Conservation (phyloP, 2,329 filamentous ascomycete species). For the Rhinocladiella similis region DNA sequence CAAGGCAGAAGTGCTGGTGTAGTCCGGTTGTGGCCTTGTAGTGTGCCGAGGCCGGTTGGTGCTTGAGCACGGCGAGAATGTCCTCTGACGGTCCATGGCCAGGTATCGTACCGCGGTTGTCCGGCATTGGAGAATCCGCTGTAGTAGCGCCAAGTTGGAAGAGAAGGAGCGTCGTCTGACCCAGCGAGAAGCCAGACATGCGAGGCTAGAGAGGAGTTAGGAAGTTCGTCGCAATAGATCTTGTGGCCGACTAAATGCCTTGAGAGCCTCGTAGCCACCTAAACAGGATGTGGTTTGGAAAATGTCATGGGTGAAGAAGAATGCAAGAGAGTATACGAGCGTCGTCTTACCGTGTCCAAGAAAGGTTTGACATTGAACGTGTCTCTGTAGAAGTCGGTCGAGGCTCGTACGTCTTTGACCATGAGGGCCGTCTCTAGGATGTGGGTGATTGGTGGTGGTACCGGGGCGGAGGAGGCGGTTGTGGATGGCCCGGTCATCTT, state of each 20-base stretch:
- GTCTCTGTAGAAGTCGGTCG: constrained; percentile 32
- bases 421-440: constrained; percentile 35
- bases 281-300: no score
- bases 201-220: constrained; percentile 13
- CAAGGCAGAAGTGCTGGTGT: constrained; percentile 34
- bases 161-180: constrained; percentile 34
- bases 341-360: constrained; percentile 17
- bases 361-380: constrained; percentile 28
- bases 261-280: no score
- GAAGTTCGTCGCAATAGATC: background rate
- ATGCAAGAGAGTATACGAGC: background rate
- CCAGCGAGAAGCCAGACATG: constrained; percentile 32
- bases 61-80: constrained; percentile 13
- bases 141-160: constrained; percentile 26
- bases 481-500: background rate
- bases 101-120: constrained; percentile 17
- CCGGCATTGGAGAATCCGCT: constrained; percentile 12
- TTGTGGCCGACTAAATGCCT: no score
- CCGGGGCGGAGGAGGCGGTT: background rate
- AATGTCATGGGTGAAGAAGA: background rate
- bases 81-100: constrained; percentile 22
- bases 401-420: constrained; percentile 29
- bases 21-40: constrained; percentile 8
- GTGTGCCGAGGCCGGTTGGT: background rate
- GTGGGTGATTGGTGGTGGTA: constrained; percentile 27